Base-by-base conservation (phyloP, 2,329 filamentous ascomycete genomes). In the Fusarium austroafricanum region DNA sequence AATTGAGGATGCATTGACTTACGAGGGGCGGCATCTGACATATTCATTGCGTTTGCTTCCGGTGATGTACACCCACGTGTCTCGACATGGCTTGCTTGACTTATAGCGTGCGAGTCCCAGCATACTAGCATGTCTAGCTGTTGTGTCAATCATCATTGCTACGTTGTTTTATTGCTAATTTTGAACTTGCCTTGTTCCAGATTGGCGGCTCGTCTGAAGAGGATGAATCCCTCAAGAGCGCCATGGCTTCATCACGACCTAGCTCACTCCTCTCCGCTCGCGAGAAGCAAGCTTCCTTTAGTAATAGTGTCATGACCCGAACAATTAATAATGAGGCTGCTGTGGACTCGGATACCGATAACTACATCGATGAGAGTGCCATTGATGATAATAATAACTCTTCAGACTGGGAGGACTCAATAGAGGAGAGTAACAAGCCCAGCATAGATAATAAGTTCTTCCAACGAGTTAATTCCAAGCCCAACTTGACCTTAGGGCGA, bases 381-480 rank as follows among this genome's bases (percentile, higher is more conserved):
- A 94, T 96, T 56, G 89, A 91, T 51, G 89, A 91, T 51, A 89
- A 92, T 52, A 88, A 89, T 17, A 84, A 87, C 61, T 84, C 78
- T 58, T 87, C 80, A 45, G 87, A 88, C 54, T 87, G 87, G 82
- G 84, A 90, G 74, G 83, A 87, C 73, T 92, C 90, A 0, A 87
- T 92, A 20, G 92, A 92, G 65, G 92, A 96, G 71, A 96, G 92
- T 76, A 92, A 90, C 58, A 91, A 92, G 71, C 92, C 92, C 2
- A 96, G 92, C 76, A 86, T 94, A 50, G 92, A 96, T 64, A 91
- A 96, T 61, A 90, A 88, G 74, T 84, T 93, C 72, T 99, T 99
- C 85, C 89, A 94, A 78, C 91, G 96, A 10, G 93, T 98, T 45
- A 93, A 97, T 77, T 97, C 94, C 37, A 90, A 90, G 77, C 89